Conservation (phyloP, 352 stramenopile species). For the Phytophthora nicotianae region DNA sequence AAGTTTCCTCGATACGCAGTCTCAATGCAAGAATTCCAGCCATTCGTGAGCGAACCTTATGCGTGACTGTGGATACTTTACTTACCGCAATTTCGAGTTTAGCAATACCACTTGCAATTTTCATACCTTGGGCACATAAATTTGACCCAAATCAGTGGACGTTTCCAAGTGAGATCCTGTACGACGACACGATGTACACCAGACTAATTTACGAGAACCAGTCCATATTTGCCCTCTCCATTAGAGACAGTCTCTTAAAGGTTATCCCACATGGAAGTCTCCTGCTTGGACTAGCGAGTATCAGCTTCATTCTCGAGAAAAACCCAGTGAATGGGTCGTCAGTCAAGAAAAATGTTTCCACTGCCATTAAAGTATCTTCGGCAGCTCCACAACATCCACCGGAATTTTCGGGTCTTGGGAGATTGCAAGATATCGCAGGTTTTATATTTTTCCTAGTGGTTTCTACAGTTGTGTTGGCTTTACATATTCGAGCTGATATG, state of each 20-base stretch:
- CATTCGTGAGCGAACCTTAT: conserved; percentile 19
- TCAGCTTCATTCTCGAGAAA: conserved; percentile 27
- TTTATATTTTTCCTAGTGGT: conserved; percentile 19
- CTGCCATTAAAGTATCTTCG: background rate
- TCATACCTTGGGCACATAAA: conserved; percentile 10
- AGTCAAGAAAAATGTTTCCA: background rate
- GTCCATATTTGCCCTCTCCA: conserved; percentile 32
- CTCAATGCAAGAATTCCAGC: conserved; percentile 4
- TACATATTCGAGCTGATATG: conserved; percentile 6
- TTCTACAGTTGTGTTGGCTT: conserved; percentile 3
- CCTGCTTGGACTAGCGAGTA: conserved; percentile 28
- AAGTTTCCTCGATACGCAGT: conserved; percentile 1
- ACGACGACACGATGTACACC: conserved; percentile 41
- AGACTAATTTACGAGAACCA: conserved; percentile 52
- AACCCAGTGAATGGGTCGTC: background rate
- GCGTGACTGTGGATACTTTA: conserved; percentile 9
- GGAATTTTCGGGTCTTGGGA: background rate
- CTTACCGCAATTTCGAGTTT: background rate
- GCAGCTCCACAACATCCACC: background rate
- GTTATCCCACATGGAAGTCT: conserved; percentile 39
- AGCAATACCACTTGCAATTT: conserved; percentile 6
- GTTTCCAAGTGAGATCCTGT: conserved; percentile 35
- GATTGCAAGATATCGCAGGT: conserved; percentile 12
- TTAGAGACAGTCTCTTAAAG: conserved; percentile 24
- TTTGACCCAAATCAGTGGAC: conserved; percentile 30